A percentile compares a stretch with the other conserved stretches of the same genome.
Evolutionary conservation across 2,329 filamentous ascomycete species (phyloP).

Genomic region (Penicillium sp.): DNA sequence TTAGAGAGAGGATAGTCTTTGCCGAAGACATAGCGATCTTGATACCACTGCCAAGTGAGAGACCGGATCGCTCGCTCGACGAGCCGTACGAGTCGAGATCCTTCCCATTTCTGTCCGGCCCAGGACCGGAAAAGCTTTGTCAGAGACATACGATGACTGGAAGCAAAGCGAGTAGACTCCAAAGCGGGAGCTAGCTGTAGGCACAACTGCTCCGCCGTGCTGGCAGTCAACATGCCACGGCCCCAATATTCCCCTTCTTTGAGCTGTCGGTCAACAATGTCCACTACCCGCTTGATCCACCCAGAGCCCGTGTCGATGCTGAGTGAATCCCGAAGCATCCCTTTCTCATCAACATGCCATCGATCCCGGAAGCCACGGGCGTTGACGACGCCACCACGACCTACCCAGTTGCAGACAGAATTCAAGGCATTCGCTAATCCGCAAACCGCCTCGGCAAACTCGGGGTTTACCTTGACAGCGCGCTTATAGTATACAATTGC

Average conservation of each 20-base stretch:
- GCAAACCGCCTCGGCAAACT: conserved; percentile 96
- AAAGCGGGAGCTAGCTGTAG: conserved; percentile 45
- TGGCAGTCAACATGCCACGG: conserved; percentile 61
- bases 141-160: conserved; percentile 30
- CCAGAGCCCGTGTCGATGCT: conserved; percentile 64
- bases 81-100: conserved; percentile 76
- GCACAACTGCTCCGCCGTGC: conserved; percentile 51
- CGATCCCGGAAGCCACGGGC: conserved; percentile 72
- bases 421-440: conserved; percentile 92
- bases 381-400: conserved; percentile 80
- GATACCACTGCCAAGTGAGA: conserved; percentile 82
- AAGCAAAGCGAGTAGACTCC: conserved; percentile 26
- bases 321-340: conserved; percentile 74
- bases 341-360: conserved; percentile 87
- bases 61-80: conserved; percentile 79
- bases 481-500: conserved; percentile 89
- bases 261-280: conserved; percentile 86
- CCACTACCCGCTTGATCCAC: conserved; percentile 84
- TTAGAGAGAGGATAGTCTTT: conserved; percentile 54
- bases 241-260: conserved; percentile 86
- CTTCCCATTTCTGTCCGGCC: conserved; percentile 80
- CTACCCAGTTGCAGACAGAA: conserved; percentile 92
- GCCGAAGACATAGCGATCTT: conserved; percentile 68
- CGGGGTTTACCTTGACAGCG: conserved; percentile 85
- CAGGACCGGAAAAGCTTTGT: conserved; percentile 52